Evolutionary conservation across 257 asterid genomes (phyloP).

Genomic region (Buddleja alternifolia): DNA sequence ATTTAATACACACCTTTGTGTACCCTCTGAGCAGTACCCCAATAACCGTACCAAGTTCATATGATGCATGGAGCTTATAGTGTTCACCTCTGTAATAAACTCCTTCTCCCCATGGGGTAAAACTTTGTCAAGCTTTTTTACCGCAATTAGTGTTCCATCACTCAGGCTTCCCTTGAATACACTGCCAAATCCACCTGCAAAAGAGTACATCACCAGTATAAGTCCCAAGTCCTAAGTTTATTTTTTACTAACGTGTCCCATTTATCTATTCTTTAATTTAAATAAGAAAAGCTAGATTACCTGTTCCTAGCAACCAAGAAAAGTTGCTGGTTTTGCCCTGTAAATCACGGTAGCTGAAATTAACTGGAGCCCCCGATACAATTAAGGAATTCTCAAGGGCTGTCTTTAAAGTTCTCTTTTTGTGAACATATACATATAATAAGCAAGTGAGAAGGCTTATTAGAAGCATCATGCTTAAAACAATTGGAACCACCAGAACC

Average conservation of each 20-base stretch:
- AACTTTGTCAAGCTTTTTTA: conserved; percentile 81
- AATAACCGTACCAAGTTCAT: conserved; percentile 83
- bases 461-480: conserved; percentile 63
- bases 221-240: not conserved
- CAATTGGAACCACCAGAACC: conserved; percentile 76
- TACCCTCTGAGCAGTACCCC: conserved; percentile 84
- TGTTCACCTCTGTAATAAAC: conserved; percentile 84
- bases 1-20: conserved; percentile 51
- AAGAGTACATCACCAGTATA: conserved; percentile 11
- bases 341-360: conserved; percentile 72
- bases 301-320: conserved; percentile 78
- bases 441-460: conserved; percentile 63
- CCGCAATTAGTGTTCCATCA: conserved; percentile 79
- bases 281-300: conserved; percentile 33
- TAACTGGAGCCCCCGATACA: conserved; percentile 72
- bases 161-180: conserved; percentile 79
- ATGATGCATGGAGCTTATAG: conserved; percentile 94
- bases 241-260: not conserved
- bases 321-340: conserved; percentile 65
- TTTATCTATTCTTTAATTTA: not conserved
- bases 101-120: conserved; percentile 89
- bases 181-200: conserved; percentile 90
- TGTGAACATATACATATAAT: conserved; percentile 51
- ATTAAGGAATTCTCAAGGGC: conserved; percentile 66
- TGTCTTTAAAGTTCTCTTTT: conserved; percentile 55